Percentiles rank a stretch among this genome's conserved stretches.
phyloP scores from a whole-genome alignment of 169 alveolate genomes.

The Plasmodium blacklocki region DNA sequence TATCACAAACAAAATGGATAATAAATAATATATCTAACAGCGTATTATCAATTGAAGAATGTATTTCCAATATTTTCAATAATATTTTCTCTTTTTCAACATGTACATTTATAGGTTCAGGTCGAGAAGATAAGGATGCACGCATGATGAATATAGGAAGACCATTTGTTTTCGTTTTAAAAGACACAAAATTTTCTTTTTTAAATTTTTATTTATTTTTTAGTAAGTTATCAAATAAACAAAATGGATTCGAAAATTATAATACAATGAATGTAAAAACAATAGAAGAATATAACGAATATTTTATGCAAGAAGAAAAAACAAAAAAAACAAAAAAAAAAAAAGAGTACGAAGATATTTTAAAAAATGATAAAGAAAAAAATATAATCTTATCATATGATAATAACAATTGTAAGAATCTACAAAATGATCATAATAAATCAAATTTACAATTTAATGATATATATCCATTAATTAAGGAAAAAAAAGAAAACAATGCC shows the following conservation, averaged over 20 bases:
- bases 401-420: neutral
- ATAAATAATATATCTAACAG: slow-evolving; percentile 26
- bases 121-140: slow-evolving; percentile 94
- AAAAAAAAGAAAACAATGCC: slow-evolving; percentile 6
- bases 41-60: slow-evolving; percentile 67
- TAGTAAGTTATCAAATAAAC: slow-evolving; percentile 25
- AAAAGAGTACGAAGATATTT: neutral
- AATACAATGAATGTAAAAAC: slow-evolving; percentile 25
- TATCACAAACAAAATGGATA: slow-evolving; percentile 72
- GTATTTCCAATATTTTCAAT: slow-evolving; percentile 49
- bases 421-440: neutral
- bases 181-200: slow-evolving; percentile 69
- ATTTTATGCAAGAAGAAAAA: slow-evolving; percentile 2
- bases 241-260: neutral
- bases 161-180: slow-evolving; percentile 68
- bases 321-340: neutral
- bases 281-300: slow-evolving; percentile 19
- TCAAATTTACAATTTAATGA: slow-evolving; percentile 6
- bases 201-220: slow-evolving; percentile 65
- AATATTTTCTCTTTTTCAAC: slow-evolving; percentile 19
- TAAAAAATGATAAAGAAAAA: neutral
- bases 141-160: slow-evolving; percentile 89
- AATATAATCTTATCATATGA: neutral
- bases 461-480: slow-evolving; percentile 35
- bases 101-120: slow-evolving; percentile 82